These are phyloP conservation scores for Prunus padus DNA, from an alignment of 306 rosid genomes.

Conservation along the genomic window DNA sequence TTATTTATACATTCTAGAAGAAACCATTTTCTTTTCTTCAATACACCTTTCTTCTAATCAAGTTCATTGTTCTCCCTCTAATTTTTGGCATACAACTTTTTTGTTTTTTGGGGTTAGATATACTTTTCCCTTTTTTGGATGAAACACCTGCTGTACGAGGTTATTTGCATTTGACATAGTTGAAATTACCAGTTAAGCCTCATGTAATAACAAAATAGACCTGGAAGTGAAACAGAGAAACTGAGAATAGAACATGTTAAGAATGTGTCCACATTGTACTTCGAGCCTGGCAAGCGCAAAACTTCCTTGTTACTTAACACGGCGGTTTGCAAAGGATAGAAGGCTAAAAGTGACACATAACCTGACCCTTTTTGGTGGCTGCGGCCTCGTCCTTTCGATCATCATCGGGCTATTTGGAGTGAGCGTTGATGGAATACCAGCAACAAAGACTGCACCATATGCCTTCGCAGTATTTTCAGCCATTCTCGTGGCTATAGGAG, in stretches of 20 bases:
- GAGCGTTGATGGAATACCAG: conserved; percentile 90
- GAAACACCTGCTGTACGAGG: too few species aligned
- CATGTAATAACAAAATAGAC: too few species aligned
- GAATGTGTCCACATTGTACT: conserved; percentile 43
- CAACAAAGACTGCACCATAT: conserved; percentile 56
- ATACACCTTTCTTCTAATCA: neutral
- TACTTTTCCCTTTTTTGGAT: neutral
- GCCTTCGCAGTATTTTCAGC: conserved; percentile 81
- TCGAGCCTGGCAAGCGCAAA: conserved; percentile 92
- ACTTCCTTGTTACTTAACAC: conserved; percentile 30
- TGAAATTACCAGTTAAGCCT: too few species aligned
- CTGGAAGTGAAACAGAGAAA: too few species aligned
- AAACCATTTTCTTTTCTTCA: neutral
- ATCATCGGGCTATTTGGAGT: conserved; percentile 87
- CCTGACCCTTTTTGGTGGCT: conserved; percentile 77
- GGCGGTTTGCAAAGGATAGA: conserved; percentile 51
- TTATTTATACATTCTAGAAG: neutral
- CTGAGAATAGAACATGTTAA: too few species aligned
- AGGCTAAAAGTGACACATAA: conserved; percentile 91
- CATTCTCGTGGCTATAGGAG: conserved; percentile 49
- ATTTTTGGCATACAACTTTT: too few species aligned
- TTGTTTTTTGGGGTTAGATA: too few species aligned
- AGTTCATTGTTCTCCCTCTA: too few species aligned
- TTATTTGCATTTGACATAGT: too few species aligned
- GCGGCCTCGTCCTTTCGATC: conserved; percentile 79